Base-by-base conservation (phyloP, 768 basidiomycete genomes). In the Asterophora parasitica region DNA sequence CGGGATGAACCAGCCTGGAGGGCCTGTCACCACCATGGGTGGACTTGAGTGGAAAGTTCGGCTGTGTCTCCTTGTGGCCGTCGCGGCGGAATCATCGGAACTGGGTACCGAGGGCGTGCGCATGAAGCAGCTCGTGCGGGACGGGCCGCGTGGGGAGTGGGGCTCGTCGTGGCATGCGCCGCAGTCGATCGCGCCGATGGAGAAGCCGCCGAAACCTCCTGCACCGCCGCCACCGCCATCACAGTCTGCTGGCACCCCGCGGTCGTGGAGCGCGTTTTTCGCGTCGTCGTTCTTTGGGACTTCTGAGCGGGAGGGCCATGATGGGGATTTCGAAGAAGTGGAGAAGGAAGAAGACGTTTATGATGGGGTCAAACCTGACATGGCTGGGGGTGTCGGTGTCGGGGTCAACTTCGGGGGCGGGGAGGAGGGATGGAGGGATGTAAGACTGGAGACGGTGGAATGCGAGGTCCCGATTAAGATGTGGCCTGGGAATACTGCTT, bases 21-120 rank as follows among this genome's bases (percentile, higher is more conserved):
- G 49, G 0, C 40, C 28, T 4, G 45, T 49, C 23, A 57, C 53
- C 31, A 59, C 58, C 17, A 57, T 69, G 0, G 93, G 95, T 7
- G 95, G 94, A 0, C 68, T 97, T 7, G 82, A 88, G 58, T 98
- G 95, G 95, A 88, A 85, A 59, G 84, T 98, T 12, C 74, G 88
- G 36, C 56, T 98, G 44, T 85, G 86, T 42, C 76, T 98, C 44
- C 74, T 95, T n/a, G 91, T 97, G 3, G 82, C 82, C 20, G 76
- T 89, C 17, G 82, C 81, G 0, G 61, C 68, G 6, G 76, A 76
- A 11, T 58, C 65, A 4, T 70, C 79, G 13, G 59, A 71, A 42
- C 55, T 54, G 8, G 76, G 76, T 2, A 70, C 69, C 15, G 78
- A 78, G 50, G 79, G 76, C 11, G 79, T 78, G 30, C 62, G 75